Conservation (phyloP, 75 land plant species). For the Selaginella tamariscina region DNA sequence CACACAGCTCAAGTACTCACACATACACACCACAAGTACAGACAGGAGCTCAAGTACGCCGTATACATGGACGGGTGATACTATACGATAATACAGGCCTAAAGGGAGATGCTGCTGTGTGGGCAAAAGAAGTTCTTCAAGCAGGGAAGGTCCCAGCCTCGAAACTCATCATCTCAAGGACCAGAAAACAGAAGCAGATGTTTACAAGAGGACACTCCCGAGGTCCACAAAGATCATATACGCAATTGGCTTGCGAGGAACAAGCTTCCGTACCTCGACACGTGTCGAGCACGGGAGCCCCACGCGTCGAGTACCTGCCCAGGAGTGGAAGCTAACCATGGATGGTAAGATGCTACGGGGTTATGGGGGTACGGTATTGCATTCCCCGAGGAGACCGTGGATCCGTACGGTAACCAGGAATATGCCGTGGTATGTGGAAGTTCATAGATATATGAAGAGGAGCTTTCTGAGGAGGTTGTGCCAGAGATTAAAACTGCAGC, state of each 20-base stretch:
- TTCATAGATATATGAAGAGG: slow-evolving; percentile 18
- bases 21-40: too few species aligned
- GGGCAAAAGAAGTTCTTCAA: slow-evolving; percentile 17
- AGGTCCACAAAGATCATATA: slow-evolving; percentile 16
- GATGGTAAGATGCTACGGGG: slow-evolving; percentile 16
- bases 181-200: slow-evolving; percentile 4
- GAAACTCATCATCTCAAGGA: background rate
- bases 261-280: slow-evolving; percentile 7
- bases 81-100: slow-evolving; percentile 27
- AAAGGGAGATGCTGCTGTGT: slow-evolving; percentile 23
- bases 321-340: slow-evolving; percentile 5
- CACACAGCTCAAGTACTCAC: too few species aligned
- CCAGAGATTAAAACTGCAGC: slow-evolving; percentile 3
- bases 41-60: slow-evolving; percentile 18
- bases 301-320: slow-evolving; percentile 9
- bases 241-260: slow-evolving; percentile 22
- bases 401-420: slow-evolving; percentile 21
- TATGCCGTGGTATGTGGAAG: slow-evolving; percentile 24
- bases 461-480: background rate
- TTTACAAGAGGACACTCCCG: background rate
- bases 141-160: slow-evolving; percentile 15
- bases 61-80: slow-evolving; percentile 20
- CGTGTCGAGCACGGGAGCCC: background rate
- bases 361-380: slow-evolving; percentile 28
- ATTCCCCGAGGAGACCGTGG: slow-evolving; percentile 21